phyloP scores from a whole-genome alignment of 2,329 filamentous ascomycete genomes.

The Metarhizium robertsii region DNA sequence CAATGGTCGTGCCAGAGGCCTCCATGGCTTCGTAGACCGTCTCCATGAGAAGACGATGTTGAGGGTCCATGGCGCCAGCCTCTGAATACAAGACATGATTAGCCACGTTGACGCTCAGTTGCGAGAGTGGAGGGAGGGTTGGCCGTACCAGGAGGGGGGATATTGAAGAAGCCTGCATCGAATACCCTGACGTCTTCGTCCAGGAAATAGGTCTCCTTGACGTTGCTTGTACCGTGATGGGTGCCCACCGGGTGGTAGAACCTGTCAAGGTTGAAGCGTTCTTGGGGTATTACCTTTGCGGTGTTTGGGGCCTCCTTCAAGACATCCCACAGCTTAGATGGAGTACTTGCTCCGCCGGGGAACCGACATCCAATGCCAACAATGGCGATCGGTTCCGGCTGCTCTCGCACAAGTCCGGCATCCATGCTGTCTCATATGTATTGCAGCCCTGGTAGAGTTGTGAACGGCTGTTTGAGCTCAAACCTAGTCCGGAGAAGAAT shows the following conservation, averaged over 20 bases:
- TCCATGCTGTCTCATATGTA: no score
- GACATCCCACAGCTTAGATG: constrained; percentile 10
- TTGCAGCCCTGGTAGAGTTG: no score
- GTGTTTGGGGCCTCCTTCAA: not conserved
- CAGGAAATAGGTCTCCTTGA: constrained; percentile 16
- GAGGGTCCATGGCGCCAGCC: constrained; percentile 29
- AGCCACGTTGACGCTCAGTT: no score
- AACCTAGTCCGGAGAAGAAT: no score
- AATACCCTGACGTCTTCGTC: constrained; percentile 20
- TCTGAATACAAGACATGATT: constrained; percentile 14
- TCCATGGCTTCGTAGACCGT: constrained; percentile 33
- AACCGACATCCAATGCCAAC: constrained; percentile 10
- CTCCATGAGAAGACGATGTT: constrained; percentile 30
- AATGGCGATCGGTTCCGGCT: not conserved
- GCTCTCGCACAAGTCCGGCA: no score
- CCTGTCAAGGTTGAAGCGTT: constrained; percentile 16
- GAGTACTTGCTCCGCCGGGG: constrained; percentile 8
- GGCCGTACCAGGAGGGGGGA: constrained; percentile 14
- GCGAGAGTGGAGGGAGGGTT: no score
- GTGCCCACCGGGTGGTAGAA: constrained; percentile 24
- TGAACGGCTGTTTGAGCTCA: no score
- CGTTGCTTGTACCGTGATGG: constrained; percentile 10
- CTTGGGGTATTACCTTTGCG: constrained; percentile 2
- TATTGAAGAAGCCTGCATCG: constrained; percentile 29
- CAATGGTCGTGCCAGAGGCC: constrained; percentile 22